These are phyloP conservation scores for Starmerella davenportii DNA, from an alignment of 805 yeast genomes.

Conservation along the genomic window DNA sequence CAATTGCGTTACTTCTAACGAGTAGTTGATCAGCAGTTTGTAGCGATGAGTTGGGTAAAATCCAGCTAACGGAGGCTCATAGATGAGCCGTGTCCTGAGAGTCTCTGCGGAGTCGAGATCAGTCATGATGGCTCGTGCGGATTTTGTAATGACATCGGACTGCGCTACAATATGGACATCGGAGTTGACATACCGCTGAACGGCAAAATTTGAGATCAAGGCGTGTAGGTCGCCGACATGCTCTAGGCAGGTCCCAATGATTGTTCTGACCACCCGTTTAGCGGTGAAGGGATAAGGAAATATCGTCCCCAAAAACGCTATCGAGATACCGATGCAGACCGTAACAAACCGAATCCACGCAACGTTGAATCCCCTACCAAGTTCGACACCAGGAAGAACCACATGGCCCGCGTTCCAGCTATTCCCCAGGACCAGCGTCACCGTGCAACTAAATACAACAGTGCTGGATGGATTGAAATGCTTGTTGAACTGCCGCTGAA, in stretches of 20 bases:
- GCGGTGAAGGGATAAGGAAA: conserved; percentile 22
- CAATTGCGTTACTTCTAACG: conserved; percentile 17
- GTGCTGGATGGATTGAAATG: conserved; percentile 20
- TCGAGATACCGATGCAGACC: conserved; percentile 20
- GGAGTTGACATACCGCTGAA: conserved; percentile 15
- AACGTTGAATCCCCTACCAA: conserved; percentile 20
- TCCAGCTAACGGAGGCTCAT: conserved; percentile 23
- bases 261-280: conserved; percentile 19
- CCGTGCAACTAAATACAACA: conserved; percentile 19
- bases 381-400: conserved; percentile 10
- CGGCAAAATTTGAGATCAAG: conserved; percentile 19
- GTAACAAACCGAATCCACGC: conserved; percentile 24
- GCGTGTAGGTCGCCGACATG: conserved; percentile 20
- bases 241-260: conserved; percentile 16
- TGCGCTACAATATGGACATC: conserved; percentile 15
- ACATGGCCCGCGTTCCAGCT: conserved; percentile 20
- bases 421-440: conserved; percentile 20
- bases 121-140: conserved; percentile 13
- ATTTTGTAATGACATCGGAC: conserved; percentile 14
- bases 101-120: conserved; percentile 13
- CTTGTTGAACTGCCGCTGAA: conserved; percentile 20
- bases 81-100: conserved; percentile 15
- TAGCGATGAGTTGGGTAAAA: conserved; percentile 22
- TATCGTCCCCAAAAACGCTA: conserved; percentile 21
- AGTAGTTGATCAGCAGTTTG: conserved; percentile 16